Conservation (phyloP, 331 rosid species). For the Malus hybrid region DNA sequence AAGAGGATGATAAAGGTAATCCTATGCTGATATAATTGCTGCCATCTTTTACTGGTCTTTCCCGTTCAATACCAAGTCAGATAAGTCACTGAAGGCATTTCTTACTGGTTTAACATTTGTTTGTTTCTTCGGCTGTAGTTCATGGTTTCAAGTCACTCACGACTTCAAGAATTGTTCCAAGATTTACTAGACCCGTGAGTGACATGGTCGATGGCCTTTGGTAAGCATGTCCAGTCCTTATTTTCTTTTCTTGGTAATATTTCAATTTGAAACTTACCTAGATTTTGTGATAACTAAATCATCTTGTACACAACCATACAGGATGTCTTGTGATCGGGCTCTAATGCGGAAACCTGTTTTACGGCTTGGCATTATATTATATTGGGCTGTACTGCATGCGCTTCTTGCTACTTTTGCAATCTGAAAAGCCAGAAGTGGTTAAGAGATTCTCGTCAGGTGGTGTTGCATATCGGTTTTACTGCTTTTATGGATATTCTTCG, state of each 20-base stretch:
- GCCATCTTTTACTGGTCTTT: neutral
- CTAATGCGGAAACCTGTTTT: constrained; percentile 84
- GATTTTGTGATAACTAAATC: constrained; percentile 3
- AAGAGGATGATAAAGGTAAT: constrained; percentile 94
- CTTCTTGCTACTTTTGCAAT: constrained; percentile 76
- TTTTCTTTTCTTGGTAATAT: neutral
- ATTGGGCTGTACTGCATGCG: constrained; percentile 85
- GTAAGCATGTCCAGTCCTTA: constrained; percentile 30
- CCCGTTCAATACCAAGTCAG: neutral
- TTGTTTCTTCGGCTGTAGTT: constrained; percentile 33
- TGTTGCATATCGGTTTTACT: too few species aligned
- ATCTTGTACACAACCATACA: constrained; percentile 23
- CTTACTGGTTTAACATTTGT: neutral
- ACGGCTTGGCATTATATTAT: constrained; percentile 77
- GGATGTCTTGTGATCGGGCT: constrained; percentile 96
- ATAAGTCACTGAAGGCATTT: neutral
- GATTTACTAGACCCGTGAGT: constrained; percentile 75
- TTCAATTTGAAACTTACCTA: neutral
- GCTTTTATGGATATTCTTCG: too few species aligned
- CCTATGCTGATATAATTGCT: neutral
- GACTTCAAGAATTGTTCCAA: constrained; percentile 79
- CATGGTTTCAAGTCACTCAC: constrained; percentile 97
- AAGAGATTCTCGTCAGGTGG: constrained; percentile 12
- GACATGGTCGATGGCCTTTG: constrained; percentile 96
- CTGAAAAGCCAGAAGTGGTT: constrained; percentile 36